Conservation (phyloP, 495 filamentous ascomycete species). For the Neurospora sp. region DNA sequence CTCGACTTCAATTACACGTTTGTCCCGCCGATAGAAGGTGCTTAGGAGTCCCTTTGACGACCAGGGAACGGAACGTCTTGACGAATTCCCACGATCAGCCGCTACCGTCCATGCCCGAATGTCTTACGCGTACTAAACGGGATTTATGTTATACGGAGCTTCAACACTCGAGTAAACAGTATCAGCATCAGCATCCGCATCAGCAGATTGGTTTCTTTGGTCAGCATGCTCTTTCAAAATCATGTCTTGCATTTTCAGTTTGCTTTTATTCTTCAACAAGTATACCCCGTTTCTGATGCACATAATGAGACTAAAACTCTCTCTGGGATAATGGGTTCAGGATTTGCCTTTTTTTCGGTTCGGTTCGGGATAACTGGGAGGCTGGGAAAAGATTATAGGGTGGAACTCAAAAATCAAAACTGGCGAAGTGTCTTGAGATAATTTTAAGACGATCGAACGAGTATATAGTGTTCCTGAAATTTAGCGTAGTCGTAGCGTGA, state of each 20-base stretch:
- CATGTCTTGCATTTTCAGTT: neutral
- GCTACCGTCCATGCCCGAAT: neutral
- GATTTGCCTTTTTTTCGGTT: neutral
- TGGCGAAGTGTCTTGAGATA: neutral
- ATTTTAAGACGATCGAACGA: neutral
- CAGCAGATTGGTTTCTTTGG: neutral
- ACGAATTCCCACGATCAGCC: neutral
- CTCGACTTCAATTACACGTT: conserved; percentile 68
- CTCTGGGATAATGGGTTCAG: neutral
- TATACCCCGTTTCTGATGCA: conserved; percentile 1
- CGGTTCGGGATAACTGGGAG: neutral
- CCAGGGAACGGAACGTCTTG: neutral
- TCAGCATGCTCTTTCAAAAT: neutral
- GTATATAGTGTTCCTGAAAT: neutral
- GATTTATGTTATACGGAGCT: neutral
- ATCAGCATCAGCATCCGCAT: neutral
- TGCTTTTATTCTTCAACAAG: conserved; percentile 1
- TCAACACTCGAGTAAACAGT: neutral
- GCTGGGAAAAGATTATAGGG: neutral
- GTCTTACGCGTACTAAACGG: neutral
- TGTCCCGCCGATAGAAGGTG: conserved; percentile 36
- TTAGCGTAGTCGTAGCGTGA: neutral
- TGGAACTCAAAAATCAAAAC: neutral
- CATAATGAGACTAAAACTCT: neutral
- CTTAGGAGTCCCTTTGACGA: conserved; percentile 17